Percentiles rank a stretch among this genome's conserved stretches.
phyloP scores from a whole-genome alignment of 352 stramenopile genomes.

The Achlya hypogyna region DNA sequence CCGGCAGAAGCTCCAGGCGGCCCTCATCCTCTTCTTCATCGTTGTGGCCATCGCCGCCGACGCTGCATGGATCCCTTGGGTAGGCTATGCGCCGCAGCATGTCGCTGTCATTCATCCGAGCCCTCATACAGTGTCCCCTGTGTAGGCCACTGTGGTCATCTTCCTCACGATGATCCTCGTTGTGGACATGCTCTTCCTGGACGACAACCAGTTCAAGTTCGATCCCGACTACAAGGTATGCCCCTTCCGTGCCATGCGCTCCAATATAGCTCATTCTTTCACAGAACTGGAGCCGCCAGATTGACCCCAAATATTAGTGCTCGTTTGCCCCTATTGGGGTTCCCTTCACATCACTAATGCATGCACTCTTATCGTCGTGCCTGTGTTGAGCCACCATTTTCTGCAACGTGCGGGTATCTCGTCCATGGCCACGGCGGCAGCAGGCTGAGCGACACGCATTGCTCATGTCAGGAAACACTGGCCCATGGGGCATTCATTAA shows the following conservation, averaged over 20 bases:
- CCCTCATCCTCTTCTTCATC: conserved; percentile 77
- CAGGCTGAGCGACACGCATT: too few relatives aligned
- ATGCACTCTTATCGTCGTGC: neutral
- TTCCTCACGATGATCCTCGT: conserved; percentile 67
- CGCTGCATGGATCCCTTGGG: conserved; percentile 73
- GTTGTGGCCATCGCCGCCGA: conserved; percentile 71
- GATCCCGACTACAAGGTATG: conserved; percentile 78
- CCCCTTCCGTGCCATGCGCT: neutral
- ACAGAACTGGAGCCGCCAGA: conserved; percentile 67
- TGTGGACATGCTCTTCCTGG: conserved; percentile 64
- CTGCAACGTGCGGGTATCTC: too few relatives aligned
- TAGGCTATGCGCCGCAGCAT: conserved; percentile 25
- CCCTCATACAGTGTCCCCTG: neutral
- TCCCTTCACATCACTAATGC: too few relatives aligned
- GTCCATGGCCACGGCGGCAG: too few relatives aligned
- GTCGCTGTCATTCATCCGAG: neutral
- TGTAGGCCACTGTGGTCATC: conserved; percentile 61
- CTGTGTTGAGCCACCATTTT: too few relatives aligned
- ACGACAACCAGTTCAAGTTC: conserved; percentile 65
- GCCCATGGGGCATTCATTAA: too few relatives aligned
- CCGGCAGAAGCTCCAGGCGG: conserved; percentile 66
- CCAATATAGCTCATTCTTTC: neutral
- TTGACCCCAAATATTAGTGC: conserved; percentile 65
- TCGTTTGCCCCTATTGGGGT: too few relatives aligned
- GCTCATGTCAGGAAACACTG: too few relatives aligned